Evolutionary conservation across 306 rosid species (phyloP), one percentile per base, ranked within the genome.

Genomic region (Trifolium fragiferum): DNA sequence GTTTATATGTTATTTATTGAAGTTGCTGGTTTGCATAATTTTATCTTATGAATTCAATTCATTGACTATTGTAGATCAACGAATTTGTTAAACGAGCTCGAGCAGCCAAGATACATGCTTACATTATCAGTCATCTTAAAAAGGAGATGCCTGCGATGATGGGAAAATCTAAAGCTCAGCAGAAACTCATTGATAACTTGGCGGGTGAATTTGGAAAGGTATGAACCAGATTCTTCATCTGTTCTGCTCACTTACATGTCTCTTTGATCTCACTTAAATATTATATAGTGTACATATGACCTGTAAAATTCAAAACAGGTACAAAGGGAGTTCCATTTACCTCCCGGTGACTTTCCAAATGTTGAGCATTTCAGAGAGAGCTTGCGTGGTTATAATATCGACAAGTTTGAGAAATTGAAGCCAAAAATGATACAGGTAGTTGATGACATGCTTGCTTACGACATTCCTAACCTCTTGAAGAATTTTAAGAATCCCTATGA

Each of bases 81-180:
- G 98, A 93, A 80, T 93, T 87, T 72, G 98, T 93, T 16, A 93
- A 93, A 74, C 93, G 98, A 16, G 96, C 98, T 2, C 85, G 98
- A 67, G 96, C 98, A 57, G 98, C 85, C 61, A 93, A 93, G 86
- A 93, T 93, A 65, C 98, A 93, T 64, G 96, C 98, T 68, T 85
- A 89, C 71, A 90, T 93, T n/a, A 85, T 93, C 55, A 82, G 96
- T 73, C 98, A 93, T 84, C 92, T 93, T 12, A 87, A 79, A 77
- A 90, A 83, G 83, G 95, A 90, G 82, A 93, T 93, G 98, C 98
- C 96, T 69, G 76, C 93, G 9, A 83, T 93, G 87, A 87, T 93
- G 33, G 98, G 96, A 58, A 93, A 93, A 83, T 83, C 95, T 21
- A 93, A 93, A 83, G 66, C 93, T 67, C 98, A 93, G 66, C 90